These are phyloP conservation scores for Lasiodiplodia gonubiensis DNA, from an alignment of 2,329 filamentous ascomycete species.

Conservation along the genomic window DNA sequence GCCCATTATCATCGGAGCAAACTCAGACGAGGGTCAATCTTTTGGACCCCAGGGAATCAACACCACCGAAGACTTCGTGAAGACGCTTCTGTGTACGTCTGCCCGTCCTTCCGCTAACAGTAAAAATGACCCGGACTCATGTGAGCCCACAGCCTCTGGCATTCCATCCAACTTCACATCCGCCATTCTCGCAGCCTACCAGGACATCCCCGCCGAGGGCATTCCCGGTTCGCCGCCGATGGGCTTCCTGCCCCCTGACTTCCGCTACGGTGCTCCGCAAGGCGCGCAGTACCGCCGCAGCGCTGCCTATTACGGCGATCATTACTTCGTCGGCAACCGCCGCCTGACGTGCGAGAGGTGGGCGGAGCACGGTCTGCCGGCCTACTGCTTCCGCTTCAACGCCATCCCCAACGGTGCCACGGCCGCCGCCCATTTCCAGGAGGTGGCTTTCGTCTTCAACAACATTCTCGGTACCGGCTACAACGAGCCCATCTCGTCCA, in stretches of 20 bases:
- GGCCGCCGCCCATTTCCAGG: constrained; percentile 62
- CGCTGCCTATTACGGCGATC: constrained; percentile 60
- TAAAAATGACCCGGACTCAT: constrained; percentile 37
- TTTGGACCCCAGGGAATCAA: constrained; percentile 63
- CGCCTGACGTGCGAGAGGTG: constrained; percentile 60
- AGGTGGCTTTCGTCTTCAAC: constrained; percentile 56
- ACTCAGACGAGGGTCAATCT: constrained; percentile 68
- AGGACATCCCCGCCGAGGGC: constrained; percentile 30
- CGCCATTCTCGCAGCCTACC: constrained; percentile 40
- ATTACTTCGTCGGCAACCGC: constrained; percentile 61
- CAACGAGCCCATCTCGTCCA: constrained; percentile 38
- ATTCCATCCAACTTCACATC: constrained; percentile 37
- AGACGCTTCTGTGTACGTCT: constrained; percentile 39
- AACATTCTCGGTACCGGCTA: constrained; percentile 53
- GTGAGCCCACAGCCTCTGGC: constrained; percentile 42
- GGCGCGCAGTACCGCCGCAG: constrained; percentile 58
- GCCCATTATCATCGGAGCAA: constrained; percentile 67
- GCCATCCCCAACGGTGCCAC: constrained; percentile 55
- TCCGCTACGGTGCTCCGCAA: constrained; percentile 30
- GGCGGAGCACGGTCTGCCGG: constrained; percentile 54
- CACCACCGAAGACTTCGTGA: constrained; percentile 59
- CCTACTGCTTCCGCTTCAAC: constrained; percentile 69
- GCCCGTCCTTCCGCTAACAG: constrained; percentile 29
- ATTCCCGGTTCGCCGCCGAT: constrained; percentile 24
- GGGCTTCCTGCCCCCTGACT: constrained; percentile 25